Evolutionary conservation across 2,329 filamentous ascomycete genomes (phyloP).

Genomic region (Sphaceloma murrayae): DNA sequence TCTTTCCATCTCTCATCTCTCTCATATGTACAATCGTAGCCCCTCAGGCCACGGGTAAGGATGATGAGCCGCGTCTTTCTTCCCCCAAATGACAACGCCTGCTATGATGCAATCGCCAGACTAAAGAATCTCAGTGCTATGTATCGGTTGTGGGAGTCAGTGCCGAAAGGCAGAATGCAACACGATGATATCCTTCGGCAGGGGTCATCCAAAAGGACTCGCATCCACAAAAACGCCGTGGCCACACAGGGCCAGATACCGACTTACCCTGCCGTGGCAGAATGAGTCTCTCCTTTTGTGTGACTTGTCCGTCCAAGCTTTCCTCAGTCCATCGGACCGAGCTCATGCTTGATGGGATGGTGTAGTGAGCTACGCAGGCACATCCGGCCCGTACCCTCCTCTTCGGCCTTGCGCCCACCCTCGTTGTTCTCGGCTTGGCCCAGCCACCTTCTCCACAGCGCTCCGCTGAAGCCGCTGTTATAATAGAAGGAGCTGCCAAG

Average conservation of each 20-base stretch:
- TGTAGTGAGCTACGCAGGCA: slow-evolving; percentile 38
- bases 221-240: slow-evolving; percentile 10
- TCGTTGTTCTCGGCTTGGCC: slow-evolving; percentile 38
- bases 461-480: slow-evolving; percentile 40
- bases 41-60: background rate
- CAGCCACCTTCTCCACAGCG: slow-evolving; percentile 42
- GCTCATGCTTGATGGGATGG: slow-evolving; percentile 43
- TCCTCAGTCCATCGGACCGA: slow-evolving; percentile 25
- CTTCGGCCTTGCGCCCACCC: slow-evolving; percentile 29
- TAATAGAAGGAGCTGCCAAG: slow-evolving; percentile 44
- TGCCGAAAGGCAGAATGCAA: background rate
- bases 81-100: background rate
- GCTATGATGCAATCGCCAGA: background rate
- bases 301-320: slow-evolving; percentile 1
- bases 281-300: too few species aligned
- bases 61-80: slow-evolving; percentile 2
- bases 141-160: background rate
- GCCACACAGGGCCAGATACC: too few species aligned
- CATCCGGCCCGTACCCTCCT: slow-evolving; percentile 36
- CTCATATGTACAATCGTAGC: slow-evolving; percentile 2
- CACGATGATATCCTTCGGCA: background rate
- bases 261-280: too few species aligned
- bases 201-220: slow-evolving; percentile 5
- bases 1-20: slow-evolving; percentile 14
- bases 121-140: slow-evolving; percentile 1